phyloP scores from a whole-genome alignment of 371 early-diverging fungal genomes.

The Haplosporangium sp. region DNA sequence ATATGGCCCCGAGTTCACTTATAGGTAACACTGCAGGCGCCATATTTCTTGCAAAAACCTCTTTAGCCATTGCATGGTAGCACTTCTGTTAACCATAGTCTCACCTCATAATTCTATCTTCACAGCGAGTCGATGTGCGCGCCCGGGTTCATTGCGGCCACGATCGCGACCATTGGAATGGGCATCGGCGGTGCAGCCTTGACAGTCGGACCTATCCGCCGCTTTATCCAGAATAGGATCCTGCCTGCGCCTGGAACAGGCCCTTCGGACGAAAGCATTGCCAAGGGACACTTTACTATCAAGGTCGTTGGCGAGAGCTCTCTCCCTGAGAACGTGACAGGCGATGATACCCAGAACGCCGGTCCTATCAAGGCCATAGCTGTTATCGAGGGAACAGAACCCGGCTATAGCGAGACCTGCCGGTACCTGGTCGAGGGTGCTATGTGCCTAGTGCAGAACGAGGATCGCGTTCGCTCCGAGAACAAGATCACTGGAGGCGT shows the following conservation, averaged over 20 bases:
- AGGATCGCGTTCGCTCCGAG: constrained; percentile 61
- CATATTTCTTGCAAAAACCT: neutral
- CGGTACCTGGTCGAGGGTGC: constrained; percentile 73
- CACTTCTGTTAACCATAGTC: neutral
- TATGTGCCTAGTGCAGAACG: constrained; percentile 63
- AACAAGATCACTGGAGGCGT: constrained; percentile 68
- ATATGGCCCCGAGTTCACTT: constrained; percentile 69
- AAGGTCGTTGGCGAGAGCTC: constrained; percentile 64
- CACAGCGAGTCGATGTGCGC: constrained; percentile 65
- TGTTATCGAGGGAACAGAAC: constrained; percentile 75
- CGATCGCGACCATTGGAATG: constrained; percentile 54
- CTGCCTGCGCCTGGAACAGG: constrained; percentile 72
- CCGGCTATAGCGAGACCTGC: constrained; percentile 82
- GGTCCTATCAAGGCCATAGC: constrained; percentile 64
- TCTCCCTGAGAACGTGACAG: constrained; percentile 21
- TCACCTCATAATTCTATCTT: neutral
- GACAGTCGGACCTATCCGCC: constrained; percentile 54
- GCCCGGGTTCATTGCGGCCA: constrained; percentile 57
- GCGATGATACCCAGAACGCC: constrained; percentile 30
- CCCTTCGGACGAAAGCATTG: constrained; percentile 63
- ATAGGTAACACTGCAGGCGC: constrained; percentile 44
- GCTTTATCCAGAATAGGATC: constrained; percentile 56
- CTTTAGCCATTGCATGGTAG: neutral
- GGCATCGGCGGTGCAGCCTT: constrained; percentile 34
- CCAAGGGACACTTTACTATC: constrained; percentile 59